phyloP scores from a whole-genome alignment of 2,329 filamentous ascomycete species.

The Ophiostoma montium region DNA sequence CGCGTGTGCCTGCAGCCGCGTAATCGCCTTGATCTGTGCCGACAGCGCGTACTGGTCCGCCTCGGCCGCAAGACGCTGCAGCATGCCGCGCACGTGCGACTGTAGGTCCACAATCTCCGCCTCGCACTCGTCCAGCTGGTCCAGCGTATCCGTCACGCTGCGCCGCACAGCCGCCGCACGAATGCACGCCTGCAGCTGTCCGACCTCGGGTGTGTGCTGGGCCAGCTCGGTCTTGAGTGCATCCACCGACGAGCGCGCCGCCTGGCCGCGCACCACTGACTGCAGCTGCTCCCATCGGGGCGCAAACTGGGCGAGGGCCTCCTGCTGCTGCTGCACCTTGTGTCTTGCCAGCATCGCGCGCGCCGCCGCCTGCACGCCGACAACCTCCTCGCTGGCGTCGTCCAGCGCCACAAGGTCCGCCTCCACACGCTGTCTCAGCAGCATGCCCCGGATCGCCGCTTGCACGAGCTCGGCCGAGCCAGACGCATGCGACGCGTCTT shows the following conservation, averaged over 20 bases:
- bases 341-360: constrained; percentile 47
- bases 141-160: constrained; percentile 33
- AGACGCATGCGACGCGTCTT: constrained; percentile 37
- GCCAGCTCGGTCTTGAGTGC: constrained; percentile 34
- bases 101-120: constrained; percentile 38
- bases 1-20: constrained; percentile 49
- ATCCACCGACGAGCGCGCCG: constrained; percentile 30
- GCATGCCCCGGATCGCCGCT: constrained; percentile 51
- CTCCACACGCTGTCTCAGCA: constrained; percentile 43
- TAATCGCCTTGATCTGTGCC: constrained; percentile 40
- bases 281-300: constrained; percentile 38
- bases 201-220: constrained; percentile 29
- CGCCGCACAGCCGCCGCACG: constrained; percentile 41
- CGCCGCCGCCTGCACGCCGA: constrained; percentile 49
- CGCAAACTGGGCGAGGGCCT: constrained; percentile 35
- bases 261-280: constrained; percentile 32
- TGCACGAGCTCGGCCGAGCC: constrained; percentile 46
- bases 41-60: constrained; percentile 41
- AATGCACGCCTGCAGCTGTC: constrained; percentile 35
- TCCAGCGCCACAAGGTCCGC: constrained; percentile 39
- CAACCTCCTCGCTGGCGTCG: constrained; percentile 34
- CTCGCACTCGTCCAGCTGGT: constrained; percentile 32
- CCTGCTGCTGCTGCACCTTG: constrained; percentile 35
- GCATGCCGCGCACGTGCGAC: constrained; percentile 45
- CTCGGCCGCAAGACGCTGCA: constrained; percentile 36